Evolutionary conservation across 805 yeast species (phyloP).

Genomic region (Zygosaccharomyces bisporus): DNA sequence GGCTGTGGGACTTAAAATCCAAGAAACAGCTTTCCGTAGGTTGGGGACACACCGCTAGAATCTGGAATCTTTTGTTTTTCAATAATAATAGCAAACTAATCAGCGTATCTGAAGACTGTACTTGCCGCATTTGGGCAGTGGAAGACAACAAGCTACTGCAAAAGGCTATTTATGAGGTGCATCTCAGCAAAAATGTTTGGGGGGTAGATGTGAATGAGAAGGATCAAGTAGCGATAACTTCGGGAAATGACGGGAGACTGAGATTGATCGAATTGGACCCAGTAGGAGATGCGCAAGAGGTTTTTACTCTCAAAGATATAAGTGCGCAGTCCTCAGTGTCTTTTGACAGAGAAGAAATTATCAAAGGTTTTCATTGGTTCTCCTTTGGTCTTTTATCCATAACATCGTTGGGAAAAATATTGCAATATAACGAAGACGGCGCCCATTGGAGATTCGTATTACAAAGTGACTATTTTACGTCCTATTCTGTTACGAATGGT

Average conservation of each 20-base stretch:
- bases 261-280: conserved; percentile 54
- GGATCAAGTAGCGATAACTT: conserved; percentile 60
- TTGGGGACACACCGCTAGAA: conserved; percentile 96
- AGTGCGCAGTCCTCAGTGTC: conserved; percentile 24
- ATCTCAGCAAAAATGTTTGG: conserved; percentile 87
- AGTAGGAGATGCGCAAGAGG: conserved; percentile 28
- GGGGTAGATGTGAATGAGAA: conserved; percentile 54
- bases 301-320: conserved; percentile 37
- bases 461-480: conserved; percentile 31
- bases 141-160: conserved; percentile 26
- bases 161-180: conserved; percentile 55
- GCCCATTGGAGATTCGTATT: conserved; percentile 32
- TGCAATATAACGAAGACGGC: conserved; percentile 26
- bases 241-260: conserved; percentile 91
- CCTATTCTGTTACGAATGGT: conserved; percentile 44
- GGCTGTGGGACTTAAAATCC: conserved; percentile 58
- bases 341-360: conserved; percentile 47
- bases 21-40: conserved; percentile 70
- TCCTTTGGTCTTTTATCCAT: conserved; percentile 45
- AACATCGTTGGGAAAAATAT: conserved; percentile 57
- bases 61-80: conserved; percentile 74
- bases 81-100: conserved; percentile 41
- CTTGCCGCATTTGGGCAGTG: conserved; percentile 73
- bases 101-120: conserved; percentile 83
- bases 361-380: conserved; percentile 58